Evolutionary conservation across 805 yeast genomes (phyloP).

Genomic region (Candida lessepsii): DNA sequence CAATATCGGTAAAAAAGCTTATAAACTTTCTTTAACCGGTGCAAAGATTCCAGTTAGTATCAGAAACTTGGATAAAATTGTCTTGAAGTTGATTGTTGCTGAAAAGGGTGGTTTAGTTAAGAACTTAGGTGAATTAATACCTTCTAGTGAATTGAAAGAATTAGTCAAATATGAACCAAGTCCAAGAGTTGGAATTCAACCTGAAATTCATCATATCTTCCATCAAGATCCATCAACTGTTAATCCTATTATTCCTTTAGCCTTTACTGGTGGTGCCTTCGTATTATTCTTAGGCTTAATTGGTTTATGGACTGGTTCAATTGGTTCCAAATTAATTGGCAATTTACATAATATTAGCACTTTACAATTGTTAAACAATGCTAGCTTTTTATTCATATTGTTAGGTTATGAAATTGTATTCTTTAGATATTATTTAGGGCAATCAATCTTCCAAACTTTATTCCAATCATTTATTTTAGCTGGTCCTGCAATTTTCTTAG

Average conservation of each 20-base stretch:
- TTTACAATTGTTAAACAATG: slow-evolving; percentile 32
- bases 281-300: slow-evolving; percentile 44
- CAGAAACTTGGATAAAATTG: slow-evolving; percentile 30
- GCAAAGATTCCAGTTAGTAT: slow-evolving; percentile 35
- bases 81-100: slow-evolving; percentile 32
- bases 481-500: slow-evolving; percentile 56
- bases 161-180: slow-evolving; percentile 26
- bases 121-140: slow-evolving; percentile 31
- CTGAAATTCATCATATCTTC: slow-evolving; percentile 67
- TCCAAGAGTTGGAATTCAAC: slow-evolving; percentile 46
- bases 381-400: slow-evolving; percentile 49
- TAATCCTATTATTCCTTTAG: slow-evolving; percentile 48
- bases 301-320: slow-evolving; percentile 39
- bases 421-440: slow-evolving; percentile 55
- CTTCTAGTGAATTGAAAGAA: slow-evolving; percentile 25
- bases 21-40: slow-evolving; percentile 26
- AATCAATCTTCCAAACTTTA: slow-evolving; percentile 60
- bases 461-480: slow-evolving; percentile 47
- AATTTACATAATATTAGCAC: slow-evolving; percentile 37
- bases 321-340: slow-evolving; percentile 22
- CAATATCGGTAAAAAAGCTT: slow-evolving; percentile 16
- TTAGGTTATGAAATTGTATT: slow-evolving; percentile 53
- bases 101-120: slow-evolving; percentile 25
- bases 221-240: slow-evolving; percentile 52
- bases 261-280: slow-evolving; percentile 47